Base-by-base conservation (phyloP, 805 yeast genomes). In the Ogataea paradorogensis region DNA sequence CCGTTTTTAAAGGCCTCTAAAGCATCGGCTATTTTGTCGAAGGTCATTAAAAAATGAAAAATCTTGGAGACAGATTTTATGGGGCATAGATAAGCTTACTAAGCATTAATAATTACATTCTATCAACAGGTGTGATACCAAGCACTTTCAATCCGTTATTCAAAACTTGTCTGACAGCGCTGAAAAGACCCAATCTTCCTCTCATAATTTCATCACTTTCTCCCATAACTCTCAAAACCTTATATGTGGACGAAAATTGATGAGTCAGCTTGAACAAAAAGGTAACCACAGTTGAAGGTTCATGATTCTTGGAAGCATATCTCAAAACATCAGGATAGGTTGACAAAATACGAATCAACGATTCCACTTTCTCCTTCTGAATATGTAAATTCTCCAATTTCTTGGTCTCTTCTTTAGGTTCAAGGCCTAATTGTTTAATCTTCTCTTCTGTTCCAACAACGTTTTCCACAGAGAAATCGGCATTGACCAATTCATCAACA, bases 121-220 rank as follows among this genome's bases (percentile, higher is more conserved):
- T 83, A 56, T 91, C 96, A 47, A 93, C 98, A n/a, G 99, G 98
- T 31, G 97, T 89, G 61, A 93, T 74, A 42, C 97, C 96, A 58
- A 93, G 71, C 58, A 93, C 70, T 32, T 71, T 70, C 89, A 93
- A 81, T 71, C 97, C 99, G 59, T 89, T 90, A 67, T 72, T 72
- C 53, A 93, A 72, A 9, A 88, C 95, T 68, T 84, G 95, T 67
- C 90, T 81, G 37, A 96, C 96, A 48, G 96, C 73, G 38, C 83
- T 73, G 65, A 90, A 93, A 50, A 93, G 75, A 3, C 98, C 96
- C 65, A 91, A 73, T 68, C 98, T 84, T 22, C 98, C 96, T 42
- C 74, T 63, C 38, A 97, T 91, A 56, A 93, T 71, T 37, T 84
- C 90, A 59, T 78, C 77, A 47, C 82, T 84, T 70, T 93, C 98